A percentile compares a stretch with the other conserved stretches of the same genome.
Evolutionary conservation across 306 rosid genomes (phyloP).

Genomic region (Acacia acuminata): DNA sequence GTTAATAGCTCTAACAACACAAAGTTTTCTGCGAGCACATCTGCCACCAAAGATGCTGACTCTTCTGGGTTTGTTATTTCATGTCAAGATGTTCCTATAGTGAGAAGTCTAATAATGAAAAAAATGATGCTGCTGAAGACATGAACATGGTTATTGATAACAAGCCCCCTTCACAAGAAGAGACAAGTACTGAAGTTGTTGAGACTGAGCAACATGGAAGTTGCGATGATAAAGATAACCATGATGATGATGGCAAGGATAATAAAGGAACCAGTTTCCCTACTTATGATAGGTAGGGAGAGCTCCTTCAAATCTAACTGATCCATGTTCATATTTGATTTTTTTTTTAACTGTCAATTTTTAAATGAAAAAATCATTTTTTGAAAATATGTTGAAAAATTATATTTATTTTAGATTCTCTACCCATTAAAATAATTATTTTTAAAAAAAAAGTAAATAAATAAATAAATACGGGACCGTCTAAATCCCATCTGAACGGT

Average conservation of each 20-base stretch:
- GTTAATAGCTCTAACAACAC: conserved; percentile 44
- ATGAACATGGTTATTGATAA: conserved; percentile 28
- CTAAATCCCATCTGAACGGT: too few relatives aligned
- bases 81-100: conserved; percentile 43
- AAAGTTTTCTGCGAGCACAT: conserved; percentile 44
- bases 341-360: too few relatives aligned
- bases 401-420: too few relatives aligned
- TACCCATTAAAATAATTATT: too few relatives aligned
- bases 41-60: conserved; percentile 41
- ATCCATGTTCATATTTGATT: too few relatives aligned
- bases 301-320: too few relatives aligned
- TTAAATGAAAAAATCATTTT: too few relatives aligned
- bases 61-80: conserved; percentile 43
- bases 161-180: conserved; percentile 40
- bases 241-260: conserved; percentile 38
- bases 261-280: too few relatives aligned
- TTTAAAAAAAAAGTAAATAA: too few relatives aligned
- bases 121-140: conserved; percentile 34
- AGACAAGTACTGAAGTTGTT: conserved; percentile 39
- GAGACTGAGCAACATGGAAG: conserved; percentile 35
- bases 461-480: too few relatives aligned
- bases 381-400: too few relatives aligned
- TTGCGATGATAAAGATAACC: conserved; percentile 41
- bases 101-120: conserved; percentile 36
- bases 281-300: too few relatives aligned